Percentiles rank a stretch among this genome's conserved stretches.
phyloP scores from a whole-genome alignment of 306 rosid species.

The Dalbergia cultrata region DNA sequence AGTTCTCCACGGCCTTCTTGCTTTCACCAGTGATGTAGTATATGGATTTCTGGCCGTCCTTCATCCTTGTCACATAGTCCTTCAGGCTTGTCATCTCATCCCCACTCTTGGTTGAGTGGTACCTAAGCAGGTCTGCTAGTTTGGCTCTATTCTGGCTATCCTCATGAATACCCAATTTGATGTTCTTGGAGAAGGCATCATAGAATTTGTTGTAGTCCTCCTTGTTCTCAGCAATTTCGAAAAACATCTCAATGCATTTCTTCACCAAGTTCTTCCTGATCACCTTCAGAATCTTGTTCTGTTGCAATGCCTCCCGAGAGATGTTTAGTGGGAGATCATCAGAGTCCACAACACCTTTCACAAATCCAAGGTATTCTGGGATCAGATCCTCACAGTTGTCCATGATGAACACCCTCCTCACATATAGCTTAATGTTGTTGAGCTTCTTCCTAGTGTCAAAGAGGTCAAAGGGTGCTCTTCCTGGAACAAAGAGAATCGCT shows the following conservation, averaged over 20 bases:
- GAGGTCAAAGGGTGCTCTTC: conserved; percentile 70
- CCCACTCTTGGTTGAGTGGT: conserved; percentile 70
- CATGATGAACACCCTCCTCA: conserved; percentile 74
- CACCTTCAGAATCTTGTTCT: conserved; percentile 72
- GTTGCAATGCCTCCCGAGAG: conserved; percentile 68
- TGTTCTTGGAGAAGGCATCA: conserved; percentile 67
- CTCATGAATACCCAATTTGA: conserved; percentile 70
- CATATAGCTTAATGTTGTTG: conserved; percentile 72
- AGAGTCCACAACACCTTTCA: conserved; percentile 72
- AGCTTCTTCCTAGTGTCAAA: conserved; percentile 67
- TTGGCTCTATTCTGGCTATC: conserved; percentile 71
- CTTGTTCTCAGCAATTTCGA: conserved; percentile 68
- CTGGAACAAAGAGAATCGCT: conserved; percentile 65
- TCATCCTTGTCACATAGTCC: conserved; percentile 72
- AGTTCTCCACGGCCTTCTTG: conserved; percentile 69
- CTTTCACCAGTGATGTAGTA: conserved; percentile 71
- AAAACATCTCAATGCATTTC: conserved; percentile 74
- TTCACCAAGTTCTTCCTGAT: conserved; percentile 69
- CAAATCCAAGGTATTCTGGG: conserved; percentile 68
- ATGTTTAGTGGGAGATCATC: conserved; percentile 73
- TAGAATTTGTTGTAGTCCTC: conserved; percentile 66
- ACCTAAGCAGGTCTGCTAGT: conserved; percentile 64
- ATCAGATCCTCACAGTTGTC: conserved; percentile 74
- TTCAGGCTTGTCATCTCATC: conserved; percentile 71
- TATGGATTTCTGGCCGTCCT: conserved; percentile 70